Percentiles rank a stretch among this genome's conserved stretches.
Evolutionary conservation across 129 eudicot species (phyloP).

Genomic region (Arctium minus): DNA sequence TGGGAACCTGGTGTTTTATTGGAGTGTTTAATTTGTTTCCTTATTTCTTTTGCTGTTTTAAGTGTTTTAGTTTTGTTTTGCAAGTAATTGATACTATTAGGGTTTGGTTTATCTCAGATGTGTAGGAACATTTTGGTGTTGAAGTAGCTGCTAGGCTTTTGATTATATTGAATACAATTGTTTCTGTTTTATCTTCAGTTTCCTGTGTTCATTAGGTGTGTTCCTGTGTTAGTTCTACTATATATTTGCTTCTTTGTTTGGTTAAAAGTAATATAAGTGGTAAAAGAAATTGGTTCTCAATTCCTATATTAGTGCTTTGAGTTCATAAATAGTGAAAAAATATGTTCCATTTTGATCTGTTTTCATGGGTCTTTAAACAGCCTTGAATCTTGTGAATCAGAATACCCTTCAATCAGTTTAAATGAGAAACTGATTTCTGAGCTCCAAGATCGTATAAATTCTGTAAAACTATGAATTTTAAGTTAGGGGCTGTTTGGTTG

Average conservation of each 20-base stretch:
- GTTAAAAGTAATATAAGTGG: background rate
- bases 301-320: background rate
- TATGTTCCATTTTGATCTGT: slow-evolving; percentile 1
- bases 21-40: background rate
- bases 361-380: background rate
- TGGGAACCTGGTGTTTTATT: background rate
- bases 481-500: background rate
- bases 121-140: slow-evolving; percentile 5
- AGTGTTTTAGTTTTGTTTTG: background rate
- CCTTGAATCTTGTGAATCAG: background rate
- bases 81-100: background rate
- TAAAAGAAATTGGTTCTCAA: background rate
- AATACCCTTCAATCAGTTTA: background rate
- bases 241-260: slow-evolving; percentile 4
- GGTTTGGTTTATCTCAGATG: slow-evolving; percentile 1
- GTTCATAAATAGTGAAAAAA: background rate
- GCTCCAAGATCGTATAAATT: background rate
- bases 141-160: background rate
- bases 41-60: background rate
- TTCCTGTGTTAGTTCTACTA: background rate
- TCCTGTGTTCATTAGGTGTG: background rate
- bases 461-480: background rate
- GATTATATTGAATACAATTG: background rate
- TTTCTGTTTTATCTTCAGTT: background rate
- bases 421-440: background rate